Percentiles rank a stretch among this genome's conserved stretches.
phyloP scores from a whole-genome alignment of 2,329 filamentous ascomycete genomes.

The Hypocrella siamensis region DNA sequence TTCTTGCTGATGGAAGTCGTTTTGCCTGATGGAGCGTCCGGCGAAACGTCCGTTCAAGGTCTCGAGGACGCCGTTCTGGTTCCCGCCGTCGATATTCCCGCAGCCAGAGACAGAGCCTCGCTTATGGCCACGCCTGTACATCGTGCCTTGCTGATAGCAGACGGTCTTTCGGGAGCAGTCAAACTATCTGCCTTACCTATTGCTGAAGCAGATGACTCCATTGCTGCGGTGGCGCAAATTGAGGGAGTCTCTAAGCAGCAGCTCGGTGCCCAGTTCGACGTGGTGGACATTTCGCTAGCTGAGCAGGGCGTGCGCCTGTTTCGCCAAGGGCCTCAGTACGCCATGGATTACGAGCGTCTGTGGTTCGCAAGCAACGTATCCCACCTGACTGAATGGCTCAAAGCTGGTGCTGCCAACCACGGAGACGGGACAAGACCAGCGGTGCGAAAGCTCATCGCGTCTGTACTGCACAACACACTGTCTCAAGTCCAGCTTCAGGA shows the following conservation, averaged over 20 bases:
- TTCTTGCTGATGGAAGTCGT: conserved; percentile 39
- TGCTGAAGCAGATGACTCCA: conserved; percentile 21
- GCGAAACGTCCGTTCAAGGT: conserved; percentile 21
- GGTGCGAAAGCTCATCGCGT: conserved; percentile 49
- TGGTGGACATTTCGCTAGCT: conserved; percentile 50
- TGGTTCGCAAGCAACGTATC: conserved; percentile 63
- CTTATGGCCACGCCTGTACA: conserved; percentile 72
- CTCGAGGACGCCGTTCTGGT: conserved; percentile 56
- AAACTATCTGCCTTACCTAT: conserved; percentile 29
- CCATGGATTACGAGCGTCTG: conserved; percentile 53
- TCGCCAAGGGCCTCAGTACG: conserved; percentile 53
- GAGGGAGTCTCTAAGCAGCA: conserved; percentile 23
- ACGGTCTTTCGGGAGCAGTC: conserved; percentile 55
- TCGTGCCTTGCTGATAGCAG: conserved; percentile 57
- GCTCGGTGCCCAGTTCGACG: conserved; percentile 27
- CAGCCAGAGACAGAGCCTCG: conserved; percentile 46
- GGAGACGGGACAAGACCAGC: conserved; percentile 44
- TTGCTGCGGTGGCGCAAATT: conserved; percentile 43
- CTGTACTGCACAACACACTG: conserved; percentile 42
- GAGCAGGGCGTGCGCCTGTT: conserved; percentile 49
- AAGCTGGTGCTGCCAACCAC: conserved; percentile 23
- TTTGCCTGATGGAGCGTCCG: conserved; percentile 17
- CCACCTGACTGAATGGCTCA: conserved; percentile 50
- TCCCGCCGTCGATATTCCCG: conserved; percentile 56
- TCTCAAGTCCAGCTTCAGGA: conserved; percentile 35